Conservation (phyloP, 176 grass and related monocot genomes). For the Avena atlantica region DNA sequence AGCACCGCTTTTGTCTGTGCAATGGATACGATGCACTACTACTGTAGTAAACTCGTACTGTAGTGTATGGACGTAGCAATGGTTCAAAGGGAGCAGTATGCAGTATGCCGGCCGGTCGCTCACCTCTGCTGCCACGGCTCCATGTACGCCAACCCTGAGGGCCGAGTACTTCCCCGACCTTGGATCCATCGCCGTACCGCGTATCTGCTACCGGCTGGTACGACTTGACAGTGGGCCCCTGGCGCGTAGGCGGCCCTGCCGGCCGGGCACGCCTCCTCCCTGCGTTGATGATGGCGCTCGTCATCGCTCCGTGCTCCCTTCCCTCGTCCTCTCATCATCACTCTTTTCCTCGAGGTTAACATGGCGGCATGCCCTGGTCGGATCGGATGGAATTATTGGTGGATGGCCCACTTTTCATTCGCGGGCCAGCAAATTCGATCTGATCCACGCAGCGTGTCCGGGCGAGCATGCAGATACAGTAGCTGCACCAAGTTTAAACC, state of each 20-base stretch:
- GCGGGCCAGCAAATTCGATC: neutral
- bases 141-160: neutral
- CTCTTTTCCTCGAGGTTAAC: neutral
- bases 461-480: no score
- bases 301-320: neutral
- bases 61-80: no score
- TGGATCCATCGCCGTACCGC: no score
- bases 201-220: neutral
- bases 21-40: no score
- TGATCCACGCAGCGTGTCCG: neutral
- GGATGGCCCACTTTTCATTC: neutral
- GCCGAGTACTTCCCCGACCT: no score
- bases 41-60: no score
- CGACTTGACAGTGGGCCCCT: neutral
- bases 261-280: neutral
- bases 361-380: neutral
- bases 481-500: no score
- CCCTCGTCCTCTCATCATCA: neutral
- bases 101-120: no score
- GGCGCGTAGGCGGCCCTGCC: neutral
- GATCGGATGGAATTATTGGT: neutral
- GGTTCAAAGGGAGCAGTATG: no score
- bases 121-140: no score
- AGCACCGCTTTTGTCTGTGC: no score
- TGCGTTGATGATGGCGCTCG: neutral